phyloP scores from a whole-genome alignment of 2,329 filamentous ascomycete species.

The Aureobasidium namibiae region DNA sequence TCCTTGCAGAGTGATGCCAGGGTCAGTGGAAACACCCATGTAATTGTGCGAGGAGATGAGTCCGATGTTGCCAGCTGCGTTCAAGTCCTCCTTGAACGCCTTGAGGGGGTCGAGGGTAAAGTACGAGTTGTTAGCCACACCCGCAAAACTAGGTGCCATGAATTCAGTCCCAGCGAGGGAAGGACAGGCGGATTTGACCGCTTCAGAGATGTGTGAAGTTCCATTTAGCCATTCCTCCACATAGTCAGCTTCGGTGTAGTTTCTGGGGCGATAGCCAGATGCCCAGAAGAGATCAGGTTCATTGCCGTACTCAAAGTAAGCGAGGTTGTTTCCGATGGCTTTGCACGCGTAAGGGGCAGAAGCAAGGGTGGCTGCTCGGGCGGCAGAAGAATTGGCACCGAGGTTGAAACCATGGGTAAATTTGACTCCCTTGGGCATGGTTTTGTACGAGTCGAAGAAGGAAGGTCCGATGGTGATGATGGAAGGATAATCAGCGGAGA shows the following conservation, averaged over 20 bases:
- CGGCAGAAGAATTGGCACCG: slow-evolving; percentile 42
- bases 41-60: slow-evolving; percentile 54
- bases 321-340: slow-evolving; percentile 43
- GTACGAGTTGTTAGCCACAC: slow-evolving; percentile 32
- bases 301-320: slow-evolving; percentile 57
- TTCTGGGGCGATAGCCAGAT: slow-evolving; percentile 42
- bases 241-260: slow-evolving; percentile 48
- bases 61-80: slow-evolving; percentile 42
- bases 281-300: slow-evolving; percentile 54
- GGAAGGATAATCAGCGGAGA: slow-evolving; percentile 52
- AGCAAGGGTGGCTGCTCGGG: slow-evolving; percentile 44
- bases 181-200: slow-evolving; percentile 44
- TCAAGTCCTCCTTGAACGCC: slow-evolving; percentile 47
- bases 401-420: slow-evolving; percentile 57
- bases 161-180: slow-evolving; percentile 43
- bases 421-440: slow-evolving; percentile 43
- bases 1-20: slow-evolving; percentile 52
- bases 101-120: slow-evolving; percentile 37
- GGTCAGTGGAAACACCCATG: slow-evolving; percentile 51
- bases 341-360: slow-evolving; percentile 52
- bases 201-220: slow-evolving; percentile 40
- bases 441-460: slow-evolving; percentile 56
- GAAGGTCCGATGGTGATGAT: slow-evolving; percentile 52
- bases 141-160: slow-evolving; percentile 52
- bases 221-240: slow-evolving; percentile 52